phyloP scores from a whole-genome alignment of 495 filamentous ascomycete genomes.

The Melanomma pulvis-pyrius region DNA sequence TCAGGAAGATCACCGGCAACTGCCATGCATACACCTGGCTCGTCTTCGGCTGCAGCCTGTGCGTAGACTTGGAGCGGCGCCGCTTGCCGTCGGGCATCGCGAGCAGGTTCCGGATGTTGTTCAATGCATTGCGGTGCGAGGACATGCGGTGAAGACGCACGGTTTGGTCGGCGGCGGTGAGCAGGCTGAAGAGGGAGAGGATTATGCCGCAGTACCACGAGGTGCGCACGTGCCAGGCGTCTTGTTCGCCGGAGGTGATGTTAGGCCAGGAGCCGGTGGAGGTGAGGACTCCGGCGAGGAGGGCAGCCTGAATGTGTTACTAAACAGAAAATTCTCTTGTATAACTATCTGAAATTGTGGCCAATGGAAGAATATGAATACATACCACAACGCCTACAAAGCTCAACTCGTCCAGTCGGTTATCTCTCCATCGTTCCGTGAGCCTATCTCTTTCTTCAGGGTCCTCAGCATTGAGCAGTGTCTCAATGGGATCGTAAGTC shows the following conservation, averaged over 20 bases:
- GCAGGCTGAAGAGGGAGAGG: conserved; percentile 36
- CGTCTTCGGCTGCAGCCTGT: conserved; percentile 18
- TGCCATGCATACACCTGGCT: conserved; percentile 41
- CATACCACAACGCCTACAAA: conserved; percentile 42
- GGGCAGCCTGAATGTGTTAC: conserved; percentile 27
- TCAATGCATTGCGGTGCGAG: conserved; percentile 29
- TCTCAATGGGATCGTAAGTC: conserved; percentile 37
- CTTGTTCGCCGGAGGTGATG: conserved; percentile 27
- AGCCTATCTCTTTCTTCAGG: conserved; percentile 35
- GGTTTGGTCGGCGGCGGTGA: conserved; percentile 39
- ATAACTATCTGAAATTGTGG: too few species aligned
- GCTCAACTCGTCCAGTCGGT: conserved; percentile 38
- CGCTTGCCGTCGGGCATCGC: conserved; percentile 1
- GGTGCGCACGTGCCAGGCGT: conserved; percentile 38
- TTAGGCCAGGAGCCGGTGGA: conserved; percentile 42
- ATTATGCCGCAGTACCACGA: conserved; percentile 41
- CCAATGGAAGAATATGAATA: conserved; percentile 1
- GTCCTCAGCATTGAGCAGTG: conserved; percentile 35
- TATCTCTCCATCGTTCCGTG: conserved; percentile 38
- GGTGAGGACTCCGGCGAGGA: conserved; percentile 38
- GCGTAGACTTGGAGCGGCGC: neutral
- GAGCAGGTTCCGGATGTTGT: conserved; percentile 34
- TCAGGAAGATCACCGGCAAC: conserved; percentile 38
- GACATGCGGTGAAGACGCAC: conserved; percentile 41
- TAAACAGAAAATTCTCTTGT: too few species aligned